Conservation (phyloP, 2,329 filamentous ascomycete species). For the Didymella pomorum region DNA sequence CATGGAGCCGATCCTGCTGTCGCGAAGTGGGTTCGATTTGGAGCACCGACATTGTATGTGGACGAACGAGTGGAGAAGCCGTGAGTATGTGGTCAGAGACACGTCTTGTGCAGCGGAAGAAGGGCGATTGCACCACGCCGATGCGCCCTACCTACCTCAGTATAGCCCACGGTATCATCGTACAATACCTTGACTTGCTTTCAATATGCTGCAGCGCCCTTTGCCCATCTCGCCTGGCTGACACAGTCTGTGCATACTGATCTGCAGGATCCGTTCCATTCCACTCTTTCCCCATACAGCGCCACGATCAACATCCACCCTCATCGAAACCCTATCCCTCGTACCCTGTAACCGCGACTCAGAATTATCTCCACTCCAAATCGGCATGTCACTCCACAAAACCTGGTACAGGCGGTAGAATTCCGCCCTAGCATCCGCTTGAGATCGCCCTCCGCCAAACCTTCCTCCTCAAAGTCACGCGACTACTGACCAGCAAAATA, state of each 20-base stretch:
- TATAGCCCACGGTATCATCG: no score
- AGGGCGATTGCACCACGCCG: no score
- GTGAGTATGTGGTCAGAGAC: no score
- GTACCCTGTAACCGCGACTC: not conserved
- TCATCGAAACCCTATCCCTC: not conserved
- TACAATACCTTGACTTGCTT: not conserved
- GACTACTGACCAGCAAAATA: no score
- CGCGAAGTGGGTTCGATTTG: not conserved
- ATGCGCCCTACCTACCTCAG: no score
- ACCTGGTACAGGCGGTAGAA: not conserved
- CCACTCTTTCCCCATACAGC: not conserved
- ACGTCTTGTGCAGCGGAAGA: no score
- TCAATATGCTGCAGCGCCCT: no score
- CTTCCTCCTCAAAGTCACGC: slow-evolving; percentile 1
- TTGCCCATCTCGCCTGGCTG: not conserved
- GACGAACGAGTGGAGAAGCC: no score
- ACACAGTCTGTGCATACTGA: not conserved
- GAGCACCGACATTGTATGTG: no score
- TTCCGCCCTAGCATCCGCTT: not conserved
- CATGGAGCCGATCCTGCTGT: not conserved
- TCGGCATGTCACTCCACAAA: not conserved
- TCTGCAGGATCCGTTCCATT: not conserved
- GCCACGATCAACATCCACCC: not conserved
- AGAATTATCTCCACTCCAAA: not conserved
- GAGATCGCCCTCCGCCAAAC: not conserved